Percentiles rank a stretch among this genome's conserved stretches.
Evolutionary conservation across 1,284 basidiomycete species (phyloP).

Genomic region (Puccinia brachypodii): DNA sequence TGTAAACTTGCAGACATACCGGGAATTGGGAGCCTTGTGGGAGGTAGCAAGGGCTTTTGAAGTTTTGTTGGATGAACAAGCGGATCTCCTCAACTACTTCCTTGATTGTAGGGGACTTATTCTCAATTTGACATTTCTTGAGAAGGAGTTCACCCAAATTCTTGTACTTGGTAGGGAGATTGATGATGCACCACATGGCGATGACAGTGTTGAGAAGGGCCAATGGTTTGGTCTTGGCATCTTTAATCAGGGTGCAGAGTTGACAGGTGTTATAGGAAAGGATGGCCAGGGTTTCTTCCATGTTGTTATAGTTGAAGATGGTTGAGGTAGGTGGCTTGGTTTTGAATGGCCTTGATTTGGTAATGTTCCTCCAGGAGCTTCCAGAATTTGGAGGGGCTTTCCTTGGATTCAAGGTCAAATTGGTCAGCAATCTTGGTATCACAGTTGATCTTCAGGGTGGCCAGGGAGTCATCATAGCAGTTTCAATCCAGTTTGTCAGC

Average conservation of each 20-base stretch:
- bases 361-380: not conserved
- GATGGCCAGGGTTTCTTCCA: not conserved
- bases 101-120: not conserved
- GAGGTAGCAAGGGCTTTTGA: not conserved
- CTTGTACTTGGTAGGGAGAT: not conserved
- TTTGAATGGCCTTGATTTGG: no score
- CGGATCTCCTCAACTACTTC: not conserved
- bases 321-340: not conserved
- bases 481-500: not conserved
- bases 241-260: conserved; percentile 7
- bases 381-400: not conserved
- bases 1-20: no score
- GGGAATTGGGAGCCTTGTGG: not conserved
- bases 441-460: not conserved
- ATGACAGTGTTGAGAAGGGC: conserved; percentile 1
- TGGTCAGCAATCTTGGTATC: not conserved
- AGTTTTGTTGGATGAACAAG: not conserved
- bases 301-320: not conserved
- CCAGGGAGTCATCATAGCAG: not conserved
- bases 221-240: not conserved
- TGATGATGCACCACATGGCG: not conserved
- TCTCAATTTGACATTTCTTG: not conserved
- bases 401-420: not conserved
- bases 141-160: not conserved
- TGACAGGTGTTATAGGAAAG: no score